Evolutionary conservation across 2,329 filamentous ascomycete genomes (phyloP).

Genomic region (Aspergillus sp.): DNA sequence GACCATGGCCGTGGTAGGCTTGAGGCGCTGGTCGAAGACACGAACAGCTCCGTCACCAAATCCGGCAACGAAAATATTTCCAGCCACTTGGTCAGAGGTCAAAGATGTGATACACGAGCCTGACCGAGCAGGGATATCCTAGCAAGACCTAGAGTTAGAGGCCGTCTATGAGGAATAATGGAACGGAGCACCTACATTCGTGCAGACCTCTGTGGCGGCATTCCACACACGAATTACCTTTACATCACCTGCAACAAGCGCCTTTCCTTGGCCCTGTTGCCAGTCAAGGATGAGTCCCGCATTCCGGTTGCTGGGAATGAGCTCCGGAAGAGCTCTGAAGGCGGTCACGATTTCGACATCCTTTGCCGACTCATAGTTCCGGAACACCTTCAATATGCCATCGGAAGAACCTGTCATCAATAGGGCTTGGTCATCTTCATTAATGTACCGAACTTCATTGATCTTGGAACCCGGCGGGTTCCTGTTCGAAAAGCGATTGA

Average conservation of each 20-base stretch:
- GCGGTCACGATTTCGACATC: constrained; percentile 82
- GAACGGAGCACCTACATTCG: constrained; percentile 54
- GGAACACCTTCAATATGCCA: constrained; percentile 88
- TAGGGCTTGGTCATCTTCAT: constrained; percentile 94
- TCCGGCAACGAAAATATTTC: constrained; percentile 91
- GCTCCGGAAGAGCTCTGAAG: constrained; percentile 88
- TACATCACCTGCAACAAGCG: constrained; percentile 94
- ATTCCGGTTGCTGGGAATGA: constrained; percentile 90
- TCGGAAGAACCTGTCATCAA: constrained; percentile 94
- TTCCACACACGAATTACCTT: constrained; percentile 96
- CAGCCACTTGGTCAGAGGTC: constrained; percentile 96
- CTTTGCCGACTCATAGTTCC: constrained; percentile 78
- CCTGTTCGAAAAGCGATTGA: constrained; percentile 88
- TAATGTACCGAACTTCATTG: constrained; percentile 94
- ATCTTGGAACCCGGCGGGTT: constrained; percentile 90
- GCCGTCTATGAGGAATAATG: not conserved
- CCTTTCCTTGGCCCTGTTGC: constrained; percentile 95
- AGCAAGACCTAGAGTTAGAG: constrained; percentile 7
- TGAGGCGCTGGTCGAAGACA: constrained; percentile 85
- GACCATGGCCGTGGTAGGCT: constrained; percentile 86
- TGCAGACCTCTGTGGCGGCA: constrained; percentile 86
- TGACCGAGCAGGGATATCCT: constrained; percentile 90
- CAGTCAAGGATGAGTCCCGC: constrained; percentile 97
- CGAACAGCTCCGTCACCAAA: constrained; percentile 94
- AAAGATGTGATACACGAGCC: constrained; percentile 94